Base-by-base conservation (phyloP, 2,329 filamentous ascomycete genomes). In the Botrytis pseudocinerea region DNA sequence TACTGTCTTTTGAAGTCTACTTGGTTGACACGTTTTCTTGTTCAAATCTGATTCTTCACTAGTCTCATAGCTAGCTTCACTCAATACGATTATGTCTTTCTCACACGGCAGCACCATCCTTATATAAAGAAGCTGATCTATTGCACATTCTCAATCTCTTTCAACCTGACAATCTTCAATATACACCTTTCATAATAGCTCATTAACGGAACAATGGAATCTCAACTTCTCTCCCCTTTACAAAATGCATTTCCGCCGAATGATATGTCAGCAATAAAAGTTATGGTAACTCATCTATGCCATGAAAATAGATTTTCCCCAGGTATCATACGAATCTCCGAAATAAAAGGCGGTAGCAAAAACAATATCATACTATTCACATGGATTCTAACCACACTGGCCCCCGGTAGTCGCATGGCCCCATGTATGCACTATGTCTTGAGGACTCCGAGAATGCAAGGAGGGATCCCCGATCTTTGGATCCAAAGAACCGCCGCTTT, bases 401-500 rank as follows among this genome's bases (percentile, higher is more conserved):
- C 38, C 5, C 25, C 3, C 0, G 35, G 16, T 57, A 28, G n/a
- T 9, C 1, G 12, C 12, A 38, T 22, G 20, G 35, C 2, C 0
- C n/a, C 2, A 4, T 20, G 1, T 4, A 4, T 9, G 12, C 25
- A 20, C 38, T 69, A 38, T 16, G 65, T 69, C 28, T 9, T 69
- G n/a, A 22, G 48, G 4, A 69, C 65, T 18, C n/a, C 38, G 1
- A 28, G 6, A 28, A 57, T 18, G 6, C 14, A 57, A 18, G n/a
- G n/a, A 18, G n/a, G 9, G 3, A 28, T 57, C 3, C 51, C 51
- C 51, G 51, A 57, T 3, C 51, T 57, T 9, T 57, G 51, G 51
- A 57, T 57, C 14, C 51, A 9, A 14, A 57, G 35, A 22, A 42
- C 54, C 18, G 48, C 35, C 2, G n/a, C 65, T 16, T 57, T 69